Evolutionary conservation across 306 rosid species (phyloP), one percentile per base, ranked within the genome.

Genomic region (Citrullus amarus): DNA sequence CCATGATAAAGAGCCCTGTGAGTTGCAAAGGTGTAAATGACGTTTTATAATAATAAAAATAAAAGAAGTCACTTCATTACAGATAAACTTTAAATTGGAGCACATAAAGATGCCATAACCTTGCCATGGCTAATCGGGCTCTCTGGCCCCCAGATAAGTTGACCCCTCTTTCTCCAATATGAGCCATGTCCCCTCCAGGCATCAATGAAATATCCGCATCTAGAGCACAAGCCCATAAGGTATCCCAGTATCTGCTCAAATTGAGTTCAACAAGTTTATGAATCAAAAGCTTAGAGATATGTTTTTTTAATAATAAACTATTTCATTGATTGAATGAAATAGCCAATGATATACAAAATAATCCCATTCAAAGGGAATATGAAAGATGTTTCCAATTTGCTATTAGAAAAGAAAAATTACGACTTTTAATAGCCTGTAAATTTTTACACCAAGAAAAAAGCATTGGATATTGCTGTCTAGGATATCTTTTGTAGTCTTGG

Each of bases 121-220:
- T 90, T 63, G 98, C 98, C 89, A 94, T 84, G 86, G 98, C 96
- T 83, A 94, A 90, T 80, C 98, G 97, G 70, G 96, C 93, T 85
- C 95, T 90, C 79, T 94, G 98, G 80, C 98, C 98, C 78, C 98
- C 98, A 5, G 98, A 94, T 84, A 94, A 85, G 79, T 92, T 94
- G 79, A 84, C 68, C 82, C 98, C 97, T 80, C 89, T 94, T 82
- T 94, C 98, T 81, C 96, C 98, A 79, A 89, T 86, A 86, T 85
- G 87, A 80, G 97, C 89, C 96, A 88, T 89, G 93, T 94, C 98
- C 65, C 95, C 96, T 82, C 98, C 95, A 80, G 84, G 83, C 97
- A 94, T 94, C 80, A 85, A 76, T 68, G 96, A 89, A 85, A 94
- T 85, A 84, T 94, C 98, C 80, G 89, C 89, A 66, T 92, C 93